phyloP scores from a whole-genome alignment of 495 filamentous ascomycete species.

The Daldinia loculata region DNA sequence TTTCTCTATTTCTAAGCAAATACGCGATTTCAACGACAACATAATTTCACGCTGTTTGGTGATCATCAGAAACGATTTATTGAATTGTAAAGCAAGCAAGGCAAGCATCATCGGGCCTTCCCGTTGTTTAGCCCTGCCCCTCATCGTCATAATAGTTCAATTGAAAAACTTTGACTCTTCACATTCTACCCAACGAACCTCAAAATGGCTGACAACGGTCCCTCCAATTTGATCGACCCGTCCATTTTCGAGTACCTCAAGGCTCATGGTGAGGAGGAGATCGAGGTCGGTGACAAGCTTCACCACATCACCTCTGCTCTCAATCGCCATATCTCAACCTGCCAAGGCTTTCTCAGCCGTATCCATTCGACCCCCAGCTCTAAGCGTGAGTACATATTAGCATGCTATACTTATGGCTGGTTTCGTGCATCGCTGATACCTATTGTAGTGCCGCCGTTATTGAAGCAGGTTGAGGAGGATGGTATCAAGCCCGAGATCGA shows the following conservation, averaged over 20 bases:
- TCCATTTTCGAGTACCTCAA: slow-evolving; percentile 89
- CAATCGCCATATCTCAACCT: slow-evolving; percentile 69
- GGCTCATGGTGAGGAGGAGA: slow-evolving; percentile 88
- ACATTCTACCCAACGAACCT: neutral
- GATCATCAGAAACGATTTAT: neutral
- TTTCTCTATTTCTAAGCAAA: neutral
- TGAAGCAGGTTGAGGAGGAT: slow-evolving; percentile 61
- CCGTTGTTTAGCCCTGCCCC: slow-evolving; percentile 6
- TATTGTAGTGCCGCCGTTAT: slow-evolving; percentile 53
- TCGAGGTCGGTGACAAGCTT: slow-evolving; percentile 80
- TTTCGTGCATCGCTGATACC: slow-evolving; percentile 21
- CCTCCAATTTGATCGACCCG: slow-evolving; percentile 70
- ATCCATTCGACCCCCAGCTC: slow-evolving; percentile 85
- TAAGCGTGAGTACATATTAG: slow-evolving; percentile 68
- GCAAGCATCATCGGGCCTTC: neutral
- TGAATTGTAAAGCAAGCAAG: neutral
- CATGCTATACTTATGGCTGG: neutral
- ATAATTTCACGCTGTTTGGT: neutral
- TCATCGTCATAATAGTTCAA: slow-evolving; percentile 6
- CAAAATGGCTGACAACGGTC: slow-evolving; percentile 44
- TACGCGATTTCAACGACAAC: neutral
- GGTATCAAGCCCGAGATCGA: slow-evolving; percentile 65
- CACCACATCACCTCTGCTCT: slow-evolving; percentile 80
- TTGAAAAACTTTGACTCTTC: slow-evolving; percentile 22
- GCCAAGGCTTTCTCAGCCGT: slow-evolving; percentile 82